phyloP scores from a whole-genome alignment of 192 early-diverging fungal genomes.

The Coemansia sp. region DNA sequence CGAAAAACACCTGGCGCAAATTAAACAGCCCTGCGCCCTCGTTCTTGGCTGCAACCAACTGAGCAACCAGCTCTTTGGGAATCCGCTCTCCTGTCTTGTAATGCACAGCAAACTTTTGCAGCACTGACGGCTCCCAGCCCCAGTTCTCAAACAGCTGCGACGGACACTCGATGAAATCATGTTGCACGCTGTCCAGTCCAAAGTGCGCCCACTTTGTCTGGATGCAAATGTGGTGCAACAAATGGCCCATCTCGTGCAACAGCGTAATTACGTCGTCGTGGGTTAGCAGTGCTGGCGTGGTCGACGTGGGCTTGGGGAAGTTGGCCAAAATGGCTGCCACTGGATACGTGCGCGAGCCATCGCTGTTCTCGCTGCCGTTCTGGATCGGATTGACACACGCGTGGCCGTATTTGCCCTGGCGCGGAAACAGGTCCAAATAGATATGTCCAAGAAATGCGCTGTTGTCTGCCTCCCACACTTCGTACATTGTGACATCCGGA shows the following conservation, averaged over 20 bases:
- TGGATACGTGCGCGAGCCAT: slow-evolving; percentile 56
- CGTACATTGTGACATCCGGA: slow-evolving; percentile 71
- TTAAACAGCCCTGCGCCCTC: slow-evolving; percentile 68
- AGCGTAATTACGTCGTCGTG: slow-evolving; percentile 79
- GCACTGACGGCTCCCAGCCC: slow-evolving; percentile 61
- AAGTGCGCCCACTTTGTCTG: slow-evolving; percentile 67
- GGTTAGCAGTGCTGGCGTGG: slow-evolving; percentile 69
- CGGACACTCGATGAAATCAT: slow-evolving; percentile 83
- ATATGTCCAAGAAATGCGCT: slow-evolving; percentile 64
- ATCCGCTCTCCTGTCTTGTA: slow-evolving; percentile 63
- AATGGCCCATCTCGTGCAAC: slow-evolving; percentile 78
- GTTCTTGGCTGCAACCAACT: slow-evolving; percentile 68
- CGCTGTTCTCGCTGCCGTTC: slow-evolving; percentile 49
- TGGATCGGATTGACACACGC: slow-evolving; percentile 73
- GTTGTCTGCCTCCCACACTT: slow-evolving; percentile 61
- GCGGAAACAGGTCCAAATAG: slow-evolving; percentile 73
- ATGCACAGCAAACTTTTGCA: slow-evolving; percentile 62
- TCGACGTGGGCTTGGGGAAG: slow-evolving; percentile 63
- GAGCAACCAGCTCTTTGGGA: slow-evolving; percentile 65
- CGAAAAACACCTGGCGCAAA: slow-evolving; percentile 75
- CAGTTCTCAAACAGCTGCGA: slow-evolving; percentile 85
- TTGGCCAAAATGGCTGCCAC: slow-evolving; percentile 67
- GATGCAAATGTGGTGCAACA: slow-evolving; percentile 64
- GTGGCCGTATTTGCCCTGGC: slow-evolving; percentile 67
- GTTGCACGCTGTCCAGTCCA: slow-evolving; percentile 70